Base-by-base conservation (phyloP, 345 rosid genomes). In the Populus pruinosa region DNA sequence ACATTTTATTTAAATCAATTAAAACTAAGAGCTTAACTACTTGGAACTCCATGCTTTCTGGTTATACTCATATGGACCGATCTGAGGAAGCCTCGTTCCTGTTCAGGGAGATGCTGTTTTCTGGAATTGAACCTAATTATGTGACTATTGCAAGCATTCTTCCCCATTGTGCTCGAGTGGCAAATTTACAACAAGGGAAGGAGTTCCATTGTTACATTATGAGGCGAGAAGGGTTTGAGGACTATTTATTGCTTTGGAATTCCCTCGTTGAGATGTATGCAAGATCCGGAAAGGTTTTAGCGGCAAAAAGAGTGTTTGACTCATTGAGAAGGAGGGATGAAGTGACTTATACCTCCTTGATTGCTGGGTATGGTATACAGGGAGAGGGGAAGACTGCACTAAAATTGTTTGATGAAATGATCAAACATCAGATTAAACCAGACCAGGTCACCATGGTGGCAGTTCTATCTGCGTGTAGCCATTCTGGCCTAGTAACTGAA, bases 401-500 rank as follows among this genome's bases (percentile, higher is more conserved):
- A 74, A 81, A 79, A 47, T 83, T 90, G 71, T 92, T 91, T 70
- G 31, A 85, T 69, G 92, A 91, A 82, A 93, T 93, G 95, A 67
- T 76, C 69, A 53, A 55, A 73, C 72, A 61, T 21, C 78, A 76
- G 70, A 86, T 92, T 72, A 87, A 72, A 82, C 98, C 97, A 20
- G 97, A 92, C 84, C 86, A 85, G 84, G 78, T 92, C 80, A 87
- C 92, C n/a, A 90, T 93, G 94, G 90, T 92, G 71, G 94, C 95
- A 44, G 87, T 89, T 79, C 88, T 93, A 72, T 84, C 97, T 21
- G 95, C 97, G n/a, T 93, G 95, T 77, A 92, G 98, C 66, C 97
- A 93, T 86, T 91, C 91, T 12, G 89, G 90, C 74, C 85, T 92
- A 73, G 86, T 92, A 74, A 23, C 67, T 38, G 89, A 92, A 86